phyloP scores from a whole-genome alignment of 2,329 filamentous ascomycete genomes.

The Colletotrichum shisoi region DNA sequence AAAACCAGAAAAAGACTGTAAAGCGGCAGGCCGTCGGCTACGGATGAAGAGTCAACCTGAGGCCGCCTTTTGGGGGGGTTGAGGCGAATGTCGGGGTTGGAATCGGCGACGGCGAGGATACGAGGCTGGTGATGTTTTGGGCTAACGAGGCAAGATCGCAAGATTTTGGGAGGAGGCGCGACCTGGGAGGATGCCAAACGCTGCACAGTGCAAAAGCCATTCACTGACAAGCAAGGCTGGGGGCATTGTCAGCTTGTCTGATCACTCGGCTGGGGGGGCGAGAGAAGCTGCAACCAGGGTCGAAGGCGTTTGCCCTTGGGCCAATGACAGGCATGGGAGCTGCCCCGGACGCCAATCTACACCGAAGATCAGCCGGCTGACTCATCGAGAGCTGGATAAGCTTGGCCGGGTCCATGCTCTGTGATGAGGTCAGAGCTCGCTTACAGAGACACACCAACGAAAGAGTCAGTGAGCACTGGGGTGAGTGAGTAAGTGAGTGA shows the following conservation, averaged over 20 bases:
- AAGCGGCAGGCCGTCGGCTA: not conserved
- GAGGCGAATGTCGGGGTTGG: constrained; percentile 10
- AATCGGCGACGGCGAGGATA: constrained; percentile 4
- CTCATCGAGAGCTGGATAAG: not conserved
- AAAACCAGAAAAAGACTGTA: too few species aligned
- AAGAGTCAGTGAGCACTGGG: too few species aligned
- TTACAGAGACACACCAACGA: constrained; percentile 1
- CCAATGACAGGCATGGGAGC: constrained; percentile 18
- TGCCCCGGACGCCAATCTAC: not conserved
- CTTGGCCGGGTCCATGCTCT: not conserved
- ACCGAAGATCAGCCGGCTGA: constrained; percentile 31
- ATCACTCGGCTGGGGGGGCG: too few species aligned
- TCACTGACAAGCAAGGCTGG: constrained; percentile 23
- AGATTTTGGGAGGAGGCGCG: constrained; percentile 34
- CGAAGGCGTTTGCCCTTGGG: constrained; percentile 4
- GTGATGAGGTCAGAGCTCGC: constrained; percentile 16
- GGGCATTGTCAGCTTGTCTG: too few species aligned
- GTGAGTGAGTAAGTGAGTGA: too few species aligned
- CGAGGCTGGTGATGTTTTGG: not conserved
- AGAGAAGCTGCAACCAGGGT: constrained; percentile 19
- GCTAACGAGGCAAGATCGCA: constrained; percentile 22
- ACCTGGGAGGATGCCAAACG: constrained; percentile 25
- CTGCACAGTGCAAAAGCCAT: not conserved
- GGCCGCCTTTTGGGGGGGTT: not conserved
- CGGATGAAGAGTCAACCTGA: not conserved